Evolutionary conservation across 2,329 filamentous ascomycete species (phyloP).

Genomic region (Alternaria infectoria): DNA sequence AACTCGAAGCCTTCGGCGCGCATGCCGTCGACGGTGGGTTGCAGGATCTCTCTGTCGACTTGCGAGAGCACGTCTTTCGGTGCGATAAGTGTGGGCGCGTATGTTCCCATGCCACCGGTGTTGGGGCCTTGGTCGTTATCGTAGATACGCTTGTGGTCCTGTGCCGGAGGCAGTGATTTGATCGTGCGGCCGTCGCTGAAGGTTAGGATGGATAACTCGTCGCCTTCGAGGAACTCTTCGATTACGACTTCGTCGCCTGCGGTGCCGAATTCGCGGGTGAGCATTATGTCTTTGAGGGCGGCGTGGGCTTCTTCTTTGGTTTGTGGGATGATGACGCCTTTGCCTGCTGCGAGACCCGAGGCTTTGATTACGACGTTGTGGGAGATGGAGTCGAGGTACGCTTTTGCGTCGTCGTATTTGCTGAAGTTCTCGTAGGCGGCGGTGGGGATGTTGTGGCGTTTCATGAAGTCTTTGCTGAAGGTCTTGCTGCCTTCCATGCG

Average conservation of each 20-base stretch:
- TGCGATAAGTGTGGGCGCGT: constrained; percentile 72
- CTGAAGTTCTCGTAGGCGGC: constrained; percentile 90
- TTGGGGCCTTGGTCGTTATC: constrained; percentile 92
- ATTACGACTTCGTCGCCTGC: constrained; percentile 93
- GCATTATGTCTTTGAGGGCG: constrained; percentile 88
- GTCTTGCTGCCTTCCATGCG: constrained; percentile 96
- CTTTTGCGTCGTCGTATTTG: constrained; percentile 72
- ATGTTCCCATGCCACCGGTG: constrained; percentile 97
- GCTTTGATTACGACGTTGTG: constrained; percentile 81
- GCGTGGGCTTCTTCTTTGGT: constrained; percentile 81
- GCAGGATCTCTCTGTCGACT: constrained; percentile 82
- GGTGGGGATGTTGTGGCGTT: constrained; percentile 85
- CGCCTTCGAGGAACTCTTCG: constrained; percentile 89
- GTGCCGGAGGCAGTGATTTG: constrained; percentile 82
- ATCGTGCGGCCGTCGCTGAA: constrained; percentile 91
- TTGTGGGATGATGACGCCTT: constrained; percentile 89
- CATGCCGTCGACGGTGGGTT: constrained; percentile 90
- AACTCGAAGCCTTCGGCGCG: constrained; percentile 66
- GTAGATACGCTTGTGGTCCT: constrained; percentile 95
- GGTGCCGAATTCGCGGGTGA: constrained; percentile 81
- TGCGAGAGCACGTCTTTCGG: constrained; percentile 70
- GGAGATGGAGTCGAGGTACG: constrained; percentile 65
- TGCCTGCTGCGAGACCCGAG: constrained; percentile 87
- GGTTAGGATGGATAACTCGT: constrained; percentile 88
- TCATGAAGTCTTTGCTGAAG: constrained; percentile 98